These are phyloP conservation scores for Aspergillus bertholletiae DNA, from an alignment of 495 filamentous ascomycete species.

Conservation along the genomic window DNA sequence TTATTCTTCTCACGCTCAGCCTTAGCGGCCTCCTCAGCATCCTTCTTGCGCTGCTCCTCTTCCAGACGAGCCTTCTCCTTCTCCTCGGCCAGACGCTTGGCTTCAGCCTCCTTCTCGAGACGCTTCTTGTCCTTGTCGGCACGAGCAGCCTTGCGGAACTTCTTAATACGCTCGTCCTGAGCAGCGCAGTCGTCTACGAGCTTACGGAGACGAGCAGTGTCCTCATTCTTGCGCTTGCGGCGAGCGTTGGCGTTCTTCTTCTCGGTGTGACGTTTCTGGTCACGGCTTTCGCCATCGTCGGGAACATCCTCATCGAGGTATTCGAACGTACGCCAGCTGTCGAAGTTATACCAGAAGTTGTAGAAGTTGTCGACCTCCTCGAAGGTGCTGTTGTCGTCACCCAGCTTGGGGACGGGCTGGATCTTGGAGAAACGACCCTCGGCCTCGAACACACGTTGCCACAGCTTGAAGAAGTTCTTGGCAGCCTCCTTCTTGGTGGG, in stretches of 20 bases:
- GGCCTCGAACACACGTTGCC: conserved; percentile 79
- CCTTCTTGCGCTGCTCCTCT: conserved; percentile 70
- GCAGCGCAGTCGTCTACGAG: conserved; percentile 81
- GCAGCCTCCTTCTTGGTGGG: conserved; percentile 82
- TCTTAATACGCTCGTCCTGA: conserved; percentile 92
- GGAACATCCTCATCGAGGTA: conserved; percentile 98
- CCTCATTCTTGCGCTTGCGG: conserved; percentile 99
- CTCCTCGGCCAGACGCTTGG: conserved; percentile 78
- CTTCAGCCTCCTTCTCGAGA: conserved; percentile 85
- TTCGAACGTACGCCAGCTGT: conserved; percentile 96
- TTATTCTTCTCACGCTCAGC: conserved; percentile 76
- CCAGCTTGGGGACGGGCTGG: conserved; percentile 80
- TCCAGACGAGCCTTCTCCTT: conserved; percentile 72
- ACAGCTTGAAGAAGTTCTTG: conserved; percentile 93
- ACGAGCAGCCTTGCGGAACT: conserved; percentile 85
- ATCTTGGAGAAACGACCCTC: conserved; percentile 89
- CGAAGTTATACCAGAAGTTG: conserved; percentile 99
- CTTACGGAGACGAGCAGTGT: conserved; percentile 82
- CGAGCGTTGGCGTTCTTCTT: conserved; percentile 96
- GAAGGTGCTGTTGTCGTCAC: conserved; percentile 79
- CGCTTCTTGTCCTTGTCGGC: conserved; percentile 93
- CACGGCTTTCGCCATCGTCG: conserved; percentile 96
- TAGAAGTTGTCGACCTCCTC: conserved; percentile 93
- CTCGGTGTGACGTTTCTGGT: conserved; percentile 97
- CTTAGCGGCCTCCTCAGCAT: conserved; percentile 83